Evolutionary conservation across 179 eudicot genomes (phyloP).

Genomic region (Sideroxylon spinosum): DNA sequence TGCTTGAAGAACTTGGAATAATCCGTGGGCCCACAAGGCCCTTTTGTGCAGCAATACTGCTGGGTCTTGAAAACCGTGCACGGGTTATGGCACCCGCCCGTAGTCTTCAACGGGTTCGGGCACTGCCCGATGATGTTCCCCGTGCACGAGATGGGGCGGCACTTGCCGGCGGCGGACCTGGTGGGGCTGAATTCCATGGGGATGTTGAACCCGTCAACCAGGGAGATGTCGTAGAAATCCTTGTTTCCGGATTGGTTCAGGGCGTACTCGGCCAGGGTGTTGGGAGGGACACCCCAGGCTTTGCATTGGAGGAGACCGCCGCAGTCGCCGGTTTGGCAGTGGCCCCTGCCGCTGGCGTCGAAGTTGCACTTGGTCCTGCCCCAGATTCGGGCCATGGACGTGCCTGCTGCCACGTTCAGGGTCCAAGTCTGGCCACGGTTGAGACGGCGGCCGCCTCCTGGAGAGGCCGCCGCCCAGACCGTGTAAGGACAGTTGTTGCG

Average conservation of each 20-base stretch:
- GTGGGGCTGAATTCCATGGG: constrained; percentile 35
- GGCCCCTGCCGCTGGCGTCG: constrained; percentile 23
- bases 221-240: constrained; percentile 42
- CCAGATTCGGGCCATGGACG: constrained; percentile 34
- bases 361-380: constrained; percentile 36
- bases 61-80: constrained; percentile 34
- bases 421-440: constrained; percentile 32
- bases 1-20: constrained; percentile 32
- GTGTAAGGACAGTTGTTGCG: constrained; percentile 39
- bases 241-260: constrained; percentile 22
- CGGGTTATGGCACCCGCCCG: constrained; percentile 41
- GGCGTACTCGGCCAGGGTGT: constrained; percentile 39
- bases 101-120: constrained; percentile 18
- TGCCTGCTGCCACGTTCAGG: constrained; percentile 29
- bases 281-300: constrained; percentile 35
- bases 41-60: constrained; percentile 32
- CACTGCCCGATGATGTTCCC: constrained; percentile 35
- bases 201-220: constrained; percentile 46
- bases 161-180: constrained; percentile 8
- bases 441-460: constrained; percentile 33
- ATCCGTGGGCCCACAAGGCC: constrained; percentile 29
- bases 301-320: constrained; percentile 35
- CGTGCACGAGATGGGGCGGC: constrained; percentile 18
- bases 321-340: constrained; percentile 39
- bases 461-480: constrained; percentile 40